Evolutionary conservation across 148 eudicot species (phyloP).

Genomic region (Silene latifolia): DNA sequence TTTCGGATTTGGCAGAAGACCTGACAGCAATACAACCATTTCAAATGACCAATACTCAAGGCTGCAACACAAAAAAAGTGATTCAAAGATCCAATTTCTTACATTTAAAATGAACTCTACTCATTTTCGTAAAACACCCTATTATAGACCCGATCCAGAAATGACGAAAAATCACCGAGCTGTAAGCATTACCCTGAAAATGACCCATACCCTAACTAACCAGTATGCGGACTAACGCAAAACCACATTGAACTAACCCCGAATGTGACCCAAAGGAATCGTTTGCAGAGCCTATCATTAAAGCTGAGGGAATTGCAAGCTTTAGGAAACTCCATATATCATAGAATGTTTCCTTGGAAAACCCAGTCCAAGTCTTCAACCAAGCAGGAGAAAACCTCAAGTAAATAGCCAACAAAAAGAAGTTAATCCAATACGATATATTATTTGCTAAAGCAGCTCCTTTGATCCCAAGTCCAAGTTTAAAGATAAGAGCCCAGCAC

Average conservation of each 20-base stretch:
- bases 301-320: conserved; percentile 29
- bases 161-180: too few species aligned
- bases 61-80: conserved; percentile 17
- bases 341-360: conserved; percentile 19
- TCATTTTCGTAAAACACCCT: conserved; percentile 33
- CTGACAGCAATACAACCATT: conserved; percentile 32
- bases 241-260: too few species aligned
- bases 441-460: conserved; percentile 39
- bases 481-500: conserved; percentile 35
- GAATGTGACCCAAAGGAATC: too few species aligned
- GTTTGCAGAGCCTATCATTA: conserved; percentile 11
- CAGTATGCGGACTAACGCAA: too few species aligned
- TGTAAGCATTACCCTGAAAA: too few species aligned
- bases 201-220: too few species aligned
- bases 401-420: conserved; percentile 15
- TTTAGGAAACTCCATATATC: conserved; percentile 25
- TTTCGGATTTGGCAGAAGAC: conserved; percentile 61
- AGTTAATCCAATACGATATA: conserved; percentile 22
- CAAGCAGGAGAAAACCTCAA: conserved; percentile 30
- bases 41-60: conserved; percentile 41
- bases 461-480: conserved; percentile 29
- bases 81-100: too few species aligned
- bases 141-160: conserved; percentile 28
- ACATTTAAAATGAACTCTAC: too few species aligned
- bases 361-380: conserved; percentile 21